Evolutionary conservation across 2,329 filamentous ascomycete species (phyloP), one percentile per base, ranked within the genome.

Genomic region (Diplodia sapinea): DNA sequence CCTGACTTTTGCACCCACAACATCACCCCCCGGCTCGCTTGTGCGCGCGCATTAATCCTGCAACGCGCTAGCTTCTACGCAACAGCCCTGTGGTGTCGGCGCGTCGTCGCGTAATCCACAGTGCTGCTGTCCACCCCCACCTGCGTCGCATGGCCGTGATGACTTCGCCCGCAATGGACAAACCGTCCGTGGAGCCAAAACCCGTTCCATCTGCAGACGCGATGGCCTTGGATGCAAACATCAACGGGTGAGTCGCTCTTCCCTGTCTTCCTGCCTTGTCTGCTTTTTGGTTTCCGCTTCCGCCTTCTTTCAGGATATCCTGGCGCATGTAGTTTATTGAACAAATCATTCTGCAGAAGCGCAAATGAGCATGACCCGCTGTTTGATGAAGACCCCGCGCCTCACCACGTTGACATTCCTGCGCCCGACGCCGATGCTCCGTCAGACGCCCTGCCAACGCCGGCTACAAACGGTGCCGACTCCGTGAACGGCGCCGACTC

Each of bases 241-340:
- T 85, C 73, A 87, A 88, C 75, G 86, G 86, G 87, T 89, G 81
- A 85, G 87, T 86, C 74, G 73, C 73, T 75, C 68, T 72, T 71
- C 73, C 70, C 67, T 68, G 61, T 66, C 64, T 66, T 66, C 69
- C 47, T n/a, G 51, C 31, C 51, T 56, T 56, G 43, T 56, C 31
- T 52, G 26, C 40, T 36, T 36, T 66, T 64, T 70, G 54, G 33
- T 55, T 64, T 61, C 61, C 68, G 52, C 38, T 64, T 68, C 67
- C 65, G 23, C 66, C 43, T 49, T 43, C 57, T 62, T 36, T 50
- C 40, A 61, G 43, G 20, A 61, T 69, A 66, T 69, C 66, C 69
- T 72, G 68, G 69, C 56, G 57, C 66, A 63, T 63, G 50, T 67
- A 67, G 49, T 67, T 67, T 63, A 57, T 71, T 68, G 66, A 71